These are phyloP conservation scores for Salinomyces thailandicus DNA, from an alignment of 2,329 filamentous ascomycete species.

Conservation along the genomic window DNA sequence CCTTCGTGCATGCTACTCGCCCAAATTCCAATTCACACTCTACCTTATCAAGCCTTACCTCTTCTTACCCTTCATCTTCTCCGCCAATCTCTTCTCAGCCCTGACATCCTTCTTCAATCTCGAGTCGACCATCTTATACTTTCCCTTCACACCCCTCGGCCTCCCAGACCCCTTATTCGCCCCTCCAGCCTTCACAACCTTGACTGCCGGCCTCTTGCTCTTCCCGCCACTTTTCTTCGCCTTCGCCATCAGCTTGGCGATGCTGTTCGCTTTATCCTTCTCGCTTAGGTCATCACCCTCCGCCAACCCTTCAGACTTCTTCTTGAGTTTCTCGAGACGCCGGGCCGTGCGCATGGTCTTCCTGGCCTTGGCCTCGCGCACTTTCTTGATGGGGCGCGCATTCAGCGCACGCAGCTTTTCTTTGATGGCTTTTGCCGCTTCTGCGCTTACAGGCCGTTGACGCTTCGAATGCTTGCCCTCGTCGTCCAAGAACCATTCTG, in stretches of 20 bases:
- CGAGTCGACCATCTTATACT: constrained; percentile 94
- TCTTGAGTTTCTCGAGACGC: constrained; percentile 84
- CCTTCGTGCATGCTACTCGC: too few relatives aligned
- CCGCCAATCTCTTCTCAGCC: constrained; percentile 69
- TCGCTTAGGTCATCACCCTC: constrained; percentile 90
- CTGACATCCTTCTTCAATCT: constrained; percentile 94
- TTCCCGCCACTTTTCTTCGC: constrained; percentile 48
- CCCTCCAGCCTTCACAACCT: constrained; percentile 79
- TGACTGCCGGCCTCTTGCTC: constrained; percentile 73
- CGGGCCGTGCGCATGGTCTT: constrained; percentile 96
- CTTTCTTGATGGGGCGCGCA: constrained; percentile 96
- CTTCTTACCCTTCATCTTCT: constrained; percentile 41
- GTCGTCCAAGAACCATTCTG: constrained; percentile 97
- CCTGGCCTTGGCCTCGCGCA: constrained; percentile 85
- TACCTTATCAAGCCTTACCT: neutral
- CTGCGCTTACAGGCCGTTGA: constrained; percentile 83
- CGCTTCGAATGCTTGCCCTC: constrained; percentile 72
- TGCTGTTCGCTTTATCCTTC: constrained; percentile 85
- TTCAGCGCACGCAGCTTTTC: constrained; percentile 90
- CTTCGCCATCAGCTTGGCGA: constrained; percentile 69
- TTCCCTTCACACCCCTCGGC: constrained; percentile 84
- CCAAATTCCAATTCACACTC: too few relatives aligned
- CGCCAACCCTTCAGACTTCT: constrained; percentile 84
- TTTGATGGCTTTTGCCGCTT: constrained; percentile 81
- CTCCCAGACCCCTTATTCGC: constrained; percentile 77